phyloP scores from a whole-genome alignment of 306 rosid species.

The Arachis hypogaea region DNA sequence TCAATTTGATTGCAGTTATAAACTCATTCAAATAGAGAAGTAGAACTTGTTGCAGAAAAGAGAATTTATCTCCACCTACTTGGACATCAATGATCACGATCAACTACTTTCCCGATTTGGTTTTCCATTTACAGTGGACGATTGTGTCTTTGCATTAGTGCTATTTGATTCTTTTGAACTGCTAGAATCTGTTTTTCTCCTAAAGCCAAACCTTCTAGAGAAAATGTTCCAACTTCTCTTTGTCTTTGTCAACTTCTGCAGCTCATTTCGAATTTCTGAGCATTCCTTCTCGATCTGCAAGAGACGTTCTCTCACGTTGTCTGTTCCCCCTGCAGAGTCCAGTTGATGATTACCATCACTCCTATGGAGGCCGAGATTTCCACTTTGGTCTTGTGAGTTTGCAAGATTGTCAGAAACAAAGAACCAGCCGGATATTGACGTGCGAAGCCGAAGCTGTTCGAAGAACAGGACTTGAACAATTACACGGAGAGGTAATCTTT shows the following conservation, averaged over 20 bases:
- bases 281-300: conserved; percentile 81
- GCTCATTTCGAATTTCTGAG: conserved; percentile 66
- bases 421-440: conserved; percentile 89
- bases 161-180: conserved; percentile 51
- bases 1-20: conserved; percentile 39
- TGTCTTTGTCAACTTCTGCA: conserved; percentile 68
- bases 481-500: conserved; percentile 83
- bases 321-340: conserved; percentile 36
- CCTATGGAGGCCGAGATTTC: conserved; percentile 52
- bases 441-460: conserved; percentile 87
- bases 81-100: conserved; percentile 38
- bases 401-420: conserved; percentile 79
- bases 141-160: conserved; percentile 38
- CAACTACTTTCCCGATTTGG: conserved; percentile 46
- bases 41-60: conserved; percentile 25
- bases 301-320: conserved; percentile 68
- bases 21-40: conserved; percentile 26
- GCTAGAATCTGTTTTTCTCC: conserved; percentile 56
- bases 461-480: conserved; percentile 85
- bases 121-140: conserved; percentile 47
- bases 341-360: conserved; percentile 39
- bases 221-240: conserved; percentile 80
- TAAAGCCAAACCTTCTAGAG: conserved; percentile 70
- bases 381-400: conserved; percentile 54
- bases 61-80: conserved; percentile 21